Evolutionary conservation across 1,139 yeast genomes (phyloP).

Genomic region (Citeromyces hawaiiensis): DNA sequence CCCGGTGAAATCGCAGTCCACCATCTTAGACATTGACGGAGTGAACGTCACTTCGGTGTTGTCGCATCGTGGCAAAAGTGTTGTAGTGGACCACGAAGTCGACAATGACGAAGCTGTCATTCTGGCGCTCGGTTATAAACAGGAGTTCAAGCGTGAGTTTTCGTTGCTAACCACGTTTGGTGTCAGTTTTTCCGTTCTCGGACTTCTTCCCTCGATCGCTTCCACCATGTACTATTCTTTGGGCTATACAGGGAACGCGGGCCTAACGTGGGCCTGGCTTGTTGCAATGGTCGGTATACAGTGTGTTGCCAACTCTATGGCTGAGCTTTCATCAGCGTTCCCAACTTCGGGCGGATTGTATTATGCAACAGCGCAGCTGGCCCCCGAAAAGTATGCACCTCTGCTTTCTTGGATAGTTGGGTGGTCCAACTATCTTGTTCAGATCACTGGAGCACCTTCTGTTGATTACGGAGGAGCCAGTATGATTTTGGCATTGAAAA

Average conservation of each 20-base stretch:
- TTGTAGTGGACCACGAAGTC: constrained; percentile 25
- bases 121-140: constrained; percentile 58
- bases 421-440: constrained; percentile 46
- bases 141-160: constrained; percentile 61
- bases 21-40: constrained; percentile 16
- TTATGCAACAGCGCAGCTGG: constrained; percentile 33
- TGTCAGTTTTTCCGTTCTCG: constrained; percentile 62
- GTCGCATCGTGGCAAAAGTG: constrained; percentile 12
- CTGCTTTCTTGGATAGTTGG: constrained; percentile 46
- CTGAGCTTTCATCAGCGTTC: constrained; percentile 48
- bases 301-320: constrained; percentile 42
- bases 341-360: constrained; percentile 67
- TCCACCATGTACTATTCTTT: constrained; percentile 35
- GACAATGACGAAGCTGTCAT: constrained; percentile 42
- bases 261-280: constrained; percentile 42
- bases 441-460: constrained; percentile 48
- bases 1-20: constrained; percentile 7
- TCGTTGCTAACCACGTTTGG: constrained; percentile 48
- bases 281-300: constrained; percentile 35
- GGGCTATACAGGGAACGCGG: constrained; percentile 36
- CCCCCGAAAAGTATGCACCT: constrained; percentile 40
- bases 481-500: constrained; percentile 42
- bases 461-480: constrained; percentile 49
- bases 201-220: constrained; percentile 58
- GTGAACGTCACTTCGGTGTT: constrained; percentile 15